These are phyloP conservation scores for Lasiodiplodia theobromae DNA, from an alignment of 2,329 filamentous ascomycete genomes.

Conservation along the genomic window DNA sequence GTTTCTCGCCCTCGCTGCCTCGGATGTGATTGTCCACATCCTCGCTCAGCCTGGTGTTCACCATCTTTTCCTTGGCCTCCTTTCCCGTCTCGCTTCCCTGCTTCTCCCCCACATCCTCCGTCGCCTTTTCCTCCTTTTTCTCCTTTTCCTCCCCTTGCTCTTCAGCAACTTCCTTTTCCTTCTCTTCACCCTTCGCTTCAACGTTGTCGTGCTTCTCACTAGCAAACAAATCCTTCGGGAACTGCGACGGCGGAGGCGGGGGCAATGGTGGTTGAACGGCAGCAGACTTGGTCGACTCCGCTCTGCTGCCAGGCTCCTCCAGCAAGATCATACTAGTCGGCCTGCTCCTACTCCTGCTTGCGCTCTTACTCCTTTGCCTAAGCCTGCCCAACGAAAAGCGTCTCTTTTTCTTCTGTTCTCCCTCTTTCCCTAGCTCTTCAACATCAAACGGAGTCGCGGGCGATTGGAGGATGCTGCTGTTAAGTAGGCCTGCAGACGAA, in stretches of 20 bases:
- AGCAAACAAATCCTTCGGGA: not conserved
- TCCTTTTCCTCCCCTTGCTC: not conserved
- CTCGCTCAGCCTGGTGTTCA: not conserved
- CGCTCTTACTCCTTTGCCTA: slow-evolving; percentile 14
- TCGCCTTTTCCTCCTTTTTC: not conserved
- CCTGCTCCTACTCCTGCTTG: slow-evolving; percentile 11
- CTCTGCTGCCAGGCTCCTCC: not conserved
- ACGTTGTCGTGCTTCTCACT: not conserved
- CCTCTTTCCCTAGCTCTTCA: not conserved
- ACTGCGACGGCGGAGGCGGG: not conserved
- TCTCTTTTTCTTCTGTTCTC: slow-evolving; percentile 19
- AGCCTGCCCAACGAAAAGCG: slow-evolving; percentile 13
- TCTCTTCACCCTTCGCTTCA: not conserved
- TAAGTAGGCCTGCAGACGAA: not conserved
- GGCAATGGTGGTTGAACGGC: not conserved
- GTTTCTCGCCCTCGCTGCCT: not conserved
- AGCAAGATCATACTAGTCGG: slow-evolving; percentile 9
- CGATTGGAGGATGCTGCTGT: slow-evolving; percentile 1
- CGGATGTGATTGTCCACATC: not conserved
- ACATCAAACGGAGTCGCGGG: not conserved
- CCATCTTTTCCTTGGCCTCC: not conserved
- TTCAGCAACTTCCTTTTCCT: not conserved
- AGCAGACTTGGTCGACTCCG: not conserved
- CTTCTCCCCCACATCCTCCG: not conserved
- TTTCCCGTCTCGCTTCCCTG: not conserved